These are phyloP conservation scores for Plasmodium cynomolgi DNA, from an alignment of 169 alveolate species.

Conservation along the genomic window DNA sequence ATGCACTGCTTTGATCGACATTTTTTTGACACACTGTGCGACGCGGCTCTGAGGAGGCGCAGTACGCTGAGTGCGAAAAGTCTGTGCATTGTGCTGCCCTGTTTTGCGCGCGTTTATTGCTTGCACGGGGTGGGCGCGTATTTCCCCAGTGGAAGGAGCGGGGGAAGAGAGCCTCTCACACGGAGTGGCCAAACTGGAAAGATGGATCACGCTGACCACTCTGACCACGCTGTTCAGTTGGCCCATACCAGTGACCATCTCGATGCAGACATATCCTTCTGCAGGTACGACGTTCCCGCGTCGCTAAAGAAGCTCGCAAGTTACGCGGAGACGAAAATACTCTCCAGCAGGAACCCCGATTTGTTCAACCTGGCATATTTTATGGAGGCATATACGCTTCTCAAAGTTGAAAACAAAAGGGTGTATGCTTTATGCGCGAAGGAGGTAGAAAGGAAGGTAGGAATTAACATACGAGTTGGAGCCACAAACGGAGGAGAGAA, in stretches of 20 bases:
- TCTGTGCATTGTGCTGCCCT: constrained; percentile 49
- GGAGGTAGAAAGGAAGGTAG: constrained; percentile 15
- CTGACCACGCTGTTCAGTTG: neutral
- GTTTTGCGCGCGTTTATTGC: constrained; percentile 69
- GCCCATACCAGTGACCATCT: constrained; percentile 10
- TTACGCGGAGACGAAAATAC: constrained; percentile 18
- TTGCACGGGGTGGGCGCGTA: neutral
- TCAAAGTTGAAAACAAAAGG: constrained; percentile 58
- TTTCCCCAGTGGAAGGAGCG: neutral
- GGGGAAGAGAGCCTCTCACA: neutral
- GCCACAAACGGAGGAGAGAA: constrained; percentile 4
- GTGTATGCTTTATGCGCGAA: constrained; percentile 6
- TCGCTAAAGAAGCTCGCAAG: constrained; percentile 30
- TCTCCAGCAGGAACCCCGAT: neutral
- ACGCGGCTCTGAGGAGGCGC: constrained; percentile 1
- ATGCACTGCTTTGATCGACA: constrained; percentile 69
- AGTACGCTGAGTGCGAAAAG: neutral
- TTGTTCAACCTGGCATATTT: constrained; percentile 44
- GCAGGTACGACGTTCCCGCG: constrained; percentile 36
- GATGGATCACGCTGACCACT: neutral
- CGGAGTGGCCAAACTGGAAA: neutral
- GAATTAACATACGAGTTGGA: neutral
- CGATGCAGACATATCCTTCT: constrained; percentile 25
- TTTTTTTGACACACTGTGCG: constrained; percentile 69
- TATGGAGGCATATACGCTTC: constrained; percentile 59